These are phyloP conservation scores for Saitozyma sp. DNA, from an alignment of 768 basidiomycete species.

Conservation along the genomic window DNA sequence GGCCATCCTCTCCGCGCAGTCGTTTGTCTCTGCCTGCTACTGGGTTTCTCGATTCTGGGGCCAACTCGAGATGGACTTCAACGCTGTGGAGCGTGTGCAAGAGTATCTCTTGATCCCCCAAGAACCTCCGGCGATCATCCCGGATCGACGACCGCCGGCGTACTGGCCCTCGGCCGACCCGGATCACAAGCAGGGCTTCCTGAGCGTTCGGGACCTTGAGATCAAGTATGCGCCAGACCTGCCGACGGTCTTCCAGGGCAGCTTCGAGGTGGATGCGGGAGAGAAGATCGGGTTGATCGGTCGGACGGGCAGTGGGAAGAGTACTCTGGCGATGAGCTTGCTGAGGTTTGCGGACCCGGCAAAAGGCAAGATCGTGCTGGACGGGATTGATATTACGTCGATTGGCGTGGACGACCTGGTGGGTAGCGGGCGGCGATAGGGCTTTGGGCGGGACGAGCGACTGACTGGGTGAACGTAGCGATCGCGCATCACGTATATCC, in stretches of 20 bases:
- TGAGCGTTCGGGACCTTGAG: conserved; percentile 72
- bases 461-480: conserved; percentile 23
- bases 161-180: conserved; percentile 84
- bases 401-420: conserved; percentile 78
- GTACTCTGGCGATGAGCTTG: conserved; percentile 78
- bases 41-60: conserved; percentile 52
- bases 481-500: conserved; percentile 54
- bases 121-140: conserved; percentile 75
- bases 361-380: conserved; percentile 73
- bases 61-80: conserved; percentile 53
- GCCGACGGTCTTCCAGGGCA: conserved; percentile 73
- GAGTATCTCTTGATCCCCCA: conserved; percentile 89
- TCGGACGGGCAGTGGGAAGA: conserved; percentile 62
- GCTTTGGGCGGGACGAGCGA: conserved; percentile 9
- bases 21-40: conserved; percentile 58
- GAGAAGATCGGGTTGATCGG: conserved; percentile 80
- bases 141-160: conserved; percentile 74
- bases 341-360: conserved; percentile 80
- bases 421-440: conserved; percentile 57
- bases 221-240: conserved; percentile 83
- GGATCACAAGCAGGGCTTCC: conserved; percentile 55
- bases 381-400: conserved; percentile 81
- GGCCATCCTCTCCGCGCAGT: conserved; percentile 70
- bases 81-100: conserved; percentile 82
- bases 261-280: conserved; percentile 68